These are phyloP conservation scores for Cruciata laevipes DNA, from an alignment of 257 asterid genomes.

Conservation along the genomic window DNA sequence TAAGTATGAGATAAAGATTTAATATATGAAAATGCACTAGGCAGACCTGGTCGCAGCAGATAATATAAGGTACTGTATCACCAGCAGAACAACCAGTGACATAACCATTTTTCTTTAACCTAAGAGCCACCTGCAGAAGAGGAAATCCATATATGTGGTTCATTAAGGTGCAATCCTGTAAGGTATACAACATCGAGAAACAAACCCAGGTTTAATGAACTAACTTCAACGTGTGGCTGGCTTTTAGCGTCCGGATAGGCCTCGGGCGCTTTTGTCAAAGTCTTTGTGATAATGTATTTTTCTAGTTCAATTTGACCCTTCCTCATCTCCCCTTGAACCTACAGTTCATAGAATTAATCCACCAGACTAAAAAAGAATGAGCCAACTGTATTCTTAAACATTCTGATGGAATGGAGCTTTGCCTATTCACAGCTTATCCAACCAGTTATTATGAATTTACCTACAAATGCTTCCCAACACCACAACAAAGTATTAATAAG, in stretches of 20 bases:
- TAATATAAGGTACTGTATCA: conserved; percentile 87
- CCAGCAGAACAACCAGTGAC: conserved; percentile 94
- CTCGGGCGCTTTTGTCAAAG: conserved; percentile 91
- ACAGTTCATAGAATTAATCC: conserved; percentile 14
- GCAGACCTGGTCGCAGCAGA: conserved; percentile 87
- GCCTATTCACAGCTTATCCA: neutral
- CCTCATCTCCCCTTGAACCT: conserved; percentile 94
- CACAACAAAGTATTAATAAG: conserved; percentile 2
- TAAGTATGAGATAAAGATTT: conserved; percentile 10
- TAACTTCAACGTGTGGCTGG: conserved; percentile 98
- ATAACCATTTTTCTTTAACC: conserved; percentile 79
- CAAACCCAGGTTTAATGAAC: conserved; percentile 18
- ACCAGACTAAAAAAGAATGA: neutral
- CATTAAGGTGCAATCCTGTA: neutral
- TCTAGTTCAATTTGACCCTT: conserved; percentile 78
- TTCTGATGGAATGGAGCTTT: conserved; percentile 1
- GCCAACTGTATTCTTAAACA: neutral
- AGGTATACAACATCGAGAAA: conserved; percentile 7
- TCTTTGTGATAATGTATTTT: conserved; percentile 81
- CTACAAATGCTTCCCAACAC: neutral
- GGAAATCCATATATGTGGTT: conserved; percentile 17
- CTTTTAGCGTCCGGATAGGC: conserved; percentile 89
- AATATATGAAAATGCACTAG: neutral
- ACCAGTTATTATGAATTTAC: neutral
- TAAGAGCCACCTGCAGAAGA: conserved; percentile 72